Evolutionary conservation across 1,284 basidiomycete species (phyloP), one percentile per base, ranked within the genome.

Genomic region (Apiotrichum brassicae): DNA sequence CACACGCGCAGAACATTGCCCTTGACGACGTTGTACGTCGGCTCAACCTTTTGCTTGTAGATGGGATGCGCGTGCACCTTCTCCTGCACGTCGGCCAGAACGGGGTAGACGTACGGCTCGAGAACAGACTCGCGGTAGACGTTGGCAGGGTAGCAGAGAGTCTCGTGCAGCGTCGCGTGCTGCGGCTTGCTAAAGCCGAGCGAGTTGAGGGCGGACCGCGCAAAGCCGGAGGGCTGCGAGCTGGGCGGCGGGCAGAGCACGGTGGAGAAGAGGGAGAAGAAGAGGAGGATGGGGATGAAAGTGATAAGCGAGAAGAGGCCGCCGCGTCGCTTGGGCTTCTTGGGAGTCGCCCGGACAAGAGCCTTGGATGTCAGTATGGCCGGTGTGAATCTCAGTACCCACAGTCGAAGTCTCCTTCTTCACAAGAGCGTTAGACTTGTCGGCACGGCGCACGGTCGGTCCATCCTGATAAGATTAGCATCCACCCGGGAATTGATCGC

Each of bases 111-210:
- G 42, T 65, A 65, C 0, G 65, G 65, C 43, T 65, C 48, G 23
- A 71, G 60, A 30, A 71, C 55, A 18, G 62, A 54, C 6, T 51
- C 43, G 42, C 66, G 62, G 51, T 71, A 71, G 14, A 64, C 58
- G 52, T 70, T 68, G 22, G 70, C 50, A 8, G 70, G 70, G 52
- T 70, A 69, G 43, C 70, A 71, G 22, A 71, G 54, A 0, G 60
- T 59, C 43, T 65, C 48, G 45, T 69, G 68, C 0, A 64, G 53
- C 19, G 51, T 22, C 9, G 62, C 60, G 35, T 62, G 56, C 16
- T 37, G 20, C 40, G 48, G 24, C 22, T 49, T 48, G 18, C 41
- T 36, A 12, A 65, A 55, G 8, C 65, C 68, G 13, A 70, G 51
- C 5, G 63, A 59, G 18, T 57, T 54, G n/a, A 66, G 58, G 19